A percentile compares a stretch with the other conserved stretches of the same genome.
Evolutionary conservation across 2,329 filamentous ascomycete species (phyloP).

Genomic region (Aspergillus latus): DNA sequence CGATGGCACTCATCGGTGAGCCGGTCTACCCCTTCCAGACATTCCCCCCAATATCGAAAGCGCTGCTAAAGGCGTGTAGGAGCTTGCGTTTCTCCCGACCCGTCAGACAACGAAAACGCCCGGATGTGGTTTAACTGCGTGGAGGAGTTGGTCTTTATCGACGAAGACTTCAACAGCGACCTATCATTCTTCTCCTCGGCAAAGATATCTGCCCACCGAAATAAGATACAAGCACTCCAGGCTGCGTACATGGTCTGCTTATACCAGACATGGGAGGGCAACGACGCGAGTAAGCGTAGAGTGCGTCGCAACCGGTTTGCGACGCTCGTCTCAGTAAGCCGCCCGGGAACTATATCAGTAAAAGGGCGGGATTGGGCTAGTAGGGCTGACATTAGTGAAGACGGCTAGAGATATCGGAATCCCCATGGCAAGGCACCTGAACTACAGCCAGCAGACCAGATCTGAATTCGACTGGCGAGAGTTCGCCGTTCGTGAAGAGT

Average conservation of each 20-base stretch:
- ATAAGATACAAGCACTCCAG: constrained; percentile 38
- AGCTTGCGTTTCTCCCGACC: constrained; percentile 33
- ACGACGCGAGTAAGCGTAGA: constrained; percentile 34
- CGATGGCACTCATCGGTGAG: constrained; percentile 39
- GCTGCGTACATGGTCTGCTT: constrained; percentile 41
- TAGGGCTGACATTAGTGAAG: constrained; percentile 3
- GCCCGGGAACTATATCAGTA: too few species aligned
- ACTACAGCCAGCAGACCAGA: constrained; percentile 24
- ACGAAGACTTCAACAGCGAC: constrained; percentile 39
- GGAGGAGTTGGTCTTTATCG: constrained; percentile 42
- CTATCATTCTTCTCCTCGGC: not conserved
- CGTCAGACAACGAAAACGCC: constrained; percentile 32
- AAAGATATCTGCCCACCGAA: constrained; percentile 10
- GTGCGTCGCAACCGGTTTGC: constrained; percentile 39
- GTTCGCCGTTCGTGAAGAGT: constrained; percentile 36
- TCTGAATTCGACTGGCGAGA: constrained; percentile 37
- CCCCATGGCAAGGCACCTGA: constrained; percentile 28
- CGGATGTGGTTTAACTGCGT: constrained; percentile 40
- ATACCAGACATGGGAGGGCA: constrained; percentile 44
- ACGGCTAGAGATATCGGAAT: constrained; percentile 35
- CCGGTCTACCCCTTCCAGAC: too few species aligned
- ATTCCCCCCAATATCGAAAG: not conserved
- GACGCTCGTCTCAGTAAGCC: constrained; percentile 37
- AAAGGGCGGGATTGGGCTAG: too few species aligned
- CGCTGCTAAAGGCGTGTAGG: constrained; percentile 7